Percentiles rank a stretch among this genome's conserved stretches.
Evolutionary conservation across 306 rosid species (phyloP).

Genomic region (Vicia villosa): DNA sequence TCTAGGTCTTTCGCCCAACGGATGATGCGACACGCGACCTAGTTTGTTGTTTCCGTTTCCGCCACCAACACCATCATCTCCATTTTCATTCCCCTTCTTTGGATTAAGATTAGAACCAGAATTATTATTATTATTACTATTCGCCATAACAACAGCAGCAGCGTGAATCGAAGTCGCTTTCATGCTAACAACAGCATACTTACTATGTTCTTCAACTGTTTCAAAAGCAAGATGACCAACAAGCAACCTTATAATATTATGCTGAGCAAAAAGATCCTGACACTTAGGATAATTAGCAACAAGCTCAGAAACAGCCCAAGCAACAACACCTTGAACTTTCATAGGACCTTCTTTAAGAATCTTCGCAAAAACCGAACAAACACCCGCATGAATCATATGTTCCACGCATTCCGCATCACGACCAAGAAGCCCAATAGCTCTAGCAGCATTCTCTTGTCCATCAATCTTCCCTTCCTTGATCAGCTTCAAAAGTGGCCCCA

Average conservation of each 20-base stretch:
- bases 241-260: slow-evolving; percentile 64
- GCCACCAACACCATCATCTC: not conserved
- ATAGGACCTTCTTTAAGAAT: slow-evolving; percentile 77
- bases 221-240: slow-evolving; percentile 81
- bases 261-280: slow-evolving; percentile 72
- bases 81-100: not conserved
- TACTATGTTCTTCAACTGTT: slow-evolving; percentile 77
- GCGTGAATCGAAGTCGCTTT: slow-evolving; percentile 58
- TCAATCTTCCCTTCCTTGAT: slow-evolving; percentile 62
- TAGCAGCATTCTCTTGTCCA: slow-evolving; percentile 70
- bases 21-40: slow-evolving; percentile 31
- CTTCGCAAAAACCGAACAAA: slow-evolving; percentile 61
- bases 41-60: not conserved
- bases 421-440: slow-evolving; percentile 66
- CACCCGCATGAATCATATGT: slow-evolving; percentile 63
- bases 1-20: slow-evolving; percentile 23
- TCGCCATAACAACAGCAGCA: slow-evolving; percentile 56
- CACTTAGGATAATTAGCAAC: slow-evolving; percentile 64
- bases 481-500: slow-evolving; percentile 55
- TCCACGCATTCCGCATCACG: slow-evolving; percentile 66
- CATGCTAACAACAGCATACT: slow-evolving; percentile 50
- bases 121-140: slow-evolving; percentile 8
- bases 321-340: slow-evolving; percentile 67
- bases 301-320: slow-evolving; percentile 71
- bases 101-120: not conserved